phyloP scores from a whole-genome alignment of 257 asterid species.

The Phtheirospermum japonicum region DNA sequence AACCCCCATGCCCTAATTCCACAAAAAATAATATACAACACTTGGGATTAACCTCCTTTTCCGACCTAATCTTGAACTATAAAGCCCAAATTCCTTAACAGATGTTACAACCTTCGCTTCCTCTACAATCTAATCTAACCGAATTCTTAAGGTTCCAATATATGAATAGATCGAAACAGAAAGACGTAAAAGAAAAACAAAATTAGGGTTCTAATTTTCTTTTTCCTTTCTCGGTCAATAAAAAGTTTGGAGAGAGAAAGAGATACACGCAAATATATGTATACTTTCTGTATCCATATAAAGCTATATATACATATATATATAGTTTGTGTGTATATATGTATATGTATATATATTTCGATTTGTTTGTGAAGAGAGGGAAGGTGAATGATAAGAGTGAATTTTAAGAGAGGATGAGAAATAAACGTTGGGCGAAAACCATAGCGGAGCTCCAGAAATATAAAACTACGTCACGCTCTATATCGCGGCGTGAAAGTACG shows the following conservation, averaged over 20 bases:
- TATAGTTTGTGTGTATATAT: neutral
- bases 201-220: conserved; percentile 32
- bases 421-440: conserved; percentile 37
- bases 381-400: conserved; percentile 20
- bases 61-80: conserved; percentile 34
- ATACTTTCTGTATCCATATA: conserved; percentile 2
- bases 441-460: conserved; percentile 21
- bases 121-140: conserved; percentile 29
- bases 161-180: conserved; percentile 37
- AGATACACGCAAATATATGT: conserved; percentile 19
- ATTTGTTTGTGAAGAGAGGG: conserved; percentile 26
- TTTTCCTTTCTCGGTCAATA: conserved; percentile 40
- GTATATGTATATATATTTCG: conserved; percentile 21
- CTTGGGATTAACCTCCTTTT: conserved; percentile 21
- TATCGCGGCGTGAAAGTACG: neutral
- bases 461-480: conserved; percentile 13
- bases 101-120: conserved; percentile 26
- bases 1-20: conserved; percentile 31
- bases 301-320: conserved; percentile 17
- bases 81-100: conserved; percentile 30
- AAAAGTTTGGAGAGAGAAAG: conserved; percentile 14
- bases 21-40: too few species aligned
- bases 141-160: conserved; percentile 30
- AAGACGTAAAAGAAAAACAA: conserved; percentile 22
- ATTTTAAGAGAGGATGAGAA: conserved; percentile 31